Base-by-base conservation (phyloP, 2,329 filamentous ascomycete species). In the Dactylonectria macrodidyma region DNA sequence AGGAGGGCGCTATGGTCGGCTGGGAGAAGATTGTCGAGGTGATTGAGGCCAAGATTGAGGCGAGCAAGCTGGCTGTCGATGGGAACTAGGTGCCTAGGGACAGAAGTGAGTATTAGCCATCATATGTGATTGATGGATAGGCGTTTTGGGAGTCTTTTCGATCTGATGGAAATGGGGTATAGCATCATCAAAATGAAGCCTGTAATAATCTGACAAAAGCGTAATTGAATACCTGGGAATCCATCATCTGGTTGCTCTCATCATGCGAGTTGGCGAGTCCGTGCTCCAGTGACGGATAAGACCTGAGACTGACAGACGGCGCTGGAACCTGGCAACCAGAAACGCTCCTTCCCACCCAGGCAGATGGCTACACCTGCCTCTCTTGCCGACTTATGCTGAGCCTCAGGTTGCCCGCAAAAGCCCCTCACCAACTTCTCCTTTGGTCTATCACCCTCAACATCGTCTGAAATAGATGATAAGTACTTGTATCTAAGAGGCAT, bases 1-100 rank as follows among this genome's bases (percentile, higher is more conserved):
- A 95, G 0, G 87, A 89, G 48, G 95, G 95, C 5, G 95, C 90
- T 1, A 97, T 97, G 95, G 89, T 88, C 77, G 89, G 93, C 59
- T 97, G 93, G 93, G 87, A 84, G 65, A 87, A 91, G 65, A 92
- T 97, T 78, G 93, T 96, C 10, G 78, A 78, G 10, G 83, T 88
- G 1, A 87, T 95, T 59, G 89, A 93, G 78, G 78, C 85, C 11
- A 80, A 84, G 64, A 73, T 91, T 19, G 77, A 30, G 11, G 12
- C 36, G 10, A 16, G 12, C 36, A 41, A 14, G 11, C 36, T 41
- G 36, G 16, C 36, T 16, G 36, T 16, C 36, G 36, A 41, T 41
- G 36, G 36, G 36, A 41, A 41, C 10, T 41, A 41, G 36, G 36
- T 41, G 12, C 36, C 36, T 12, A 41, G 10, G 11, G 12, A 41